These are phyloP conservation scores for Bipolaris sorokiniana DNA, from an alignment of 2,329 filamentous ascomycete genomes.

Conservation along the genomic window DNA sequence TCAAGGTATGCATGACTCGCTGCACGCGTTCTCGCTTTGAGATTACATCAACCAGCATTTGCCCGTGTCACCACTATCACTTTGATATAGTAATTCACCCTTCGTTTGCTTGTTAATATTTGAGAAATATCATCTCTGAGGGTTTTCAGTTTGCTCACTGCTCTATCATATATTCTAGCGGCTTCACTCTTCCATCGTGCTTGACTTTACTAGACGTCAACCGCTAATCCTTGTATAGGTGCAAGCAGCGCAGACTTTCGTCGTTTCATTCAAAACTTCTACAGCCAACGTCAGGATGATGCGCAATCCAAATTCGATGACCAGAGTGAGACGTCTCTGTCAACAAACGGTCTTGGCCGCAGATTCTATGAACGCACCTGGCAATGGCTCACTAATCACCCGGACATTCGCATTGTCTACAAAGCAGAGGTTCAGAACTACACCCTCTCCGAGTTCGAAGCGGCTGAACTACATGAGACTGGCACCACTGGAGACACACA, in stretches of 20 bases:
- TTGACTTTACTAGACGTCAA: conserved; percentile 7
- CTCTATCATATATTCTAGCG: not conserved
- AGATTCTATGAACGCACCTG: conserved; percentile 62
- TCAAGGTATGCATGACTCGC: conserved; percentile 57
- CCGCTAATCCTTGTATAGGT: conserved; percentile 35
- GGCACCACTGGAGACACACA: conserved; percentile 6
- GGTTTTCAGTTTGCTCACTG: not conserved
- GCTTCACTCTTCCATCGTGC: not conserved
- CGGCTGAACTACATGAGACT: conserved; percentile 30
- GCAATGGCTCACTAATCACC: conserved; percentile 62
- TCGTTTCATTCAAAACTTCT: conserved; percentile 48
- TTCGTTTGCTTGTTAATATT: not conserved
- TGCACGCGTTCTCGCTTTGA: conserved; percentile 10
- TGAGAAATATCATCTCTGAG: not conserved
- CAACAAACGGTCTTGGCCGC: conserved; percentile 28
- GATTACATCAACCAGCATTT: conserved; percentile 5
- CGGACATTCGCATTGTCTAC: conserved; percentile 61
- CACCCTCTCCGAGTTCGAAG: conserved; percentile 42
- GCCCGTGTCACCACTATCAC: not conserved
- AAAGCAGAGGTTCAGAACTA: conserved; percentile 46
- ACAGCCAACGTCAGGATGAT: conserved; percentile 29
- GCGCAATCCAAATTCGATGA: not conserved
- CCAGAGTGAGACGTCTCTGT: not conserved
- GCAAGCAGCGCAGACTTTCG: conserved; percentile 51
- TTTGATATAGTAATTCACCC: not conserved